A percentile compares a stretch with the other conserved stretches of the same genome.
Evolutionary conservation across 352 stramenopile genomes (phyloP).

Genomic region (Phytophthora ohioensis): DNA sequence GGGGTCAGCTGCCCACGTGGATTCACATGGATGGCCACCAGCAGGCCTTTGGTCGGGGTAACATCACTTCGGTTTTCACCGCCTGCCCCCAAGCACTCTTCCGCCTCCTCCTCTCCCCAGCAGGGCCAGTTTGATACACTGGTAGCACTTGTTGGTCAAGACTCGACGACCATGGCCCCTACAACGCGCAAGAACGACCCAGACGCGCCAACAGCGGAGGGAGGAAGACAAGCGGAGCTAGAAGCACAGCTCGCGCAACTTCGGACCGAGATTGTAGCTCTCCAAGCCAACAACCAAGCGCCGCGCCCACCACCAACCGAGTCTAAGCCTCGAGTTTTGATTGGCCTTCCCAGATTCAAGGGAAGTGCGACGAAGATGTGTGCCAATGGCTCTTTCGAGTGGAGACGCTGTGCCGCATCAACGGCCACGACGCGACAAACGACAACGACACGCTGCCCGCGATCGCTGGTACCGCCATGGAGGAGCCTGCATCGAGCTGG

Average conservation of each 20-base stretch:
- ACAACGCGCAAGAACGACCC: constrained; percentile 6
- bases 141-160: constrained; percentile 29
- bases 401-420: constrained; percentile 25
- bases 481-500: constrained; percentile 23
- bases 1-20: background rate
- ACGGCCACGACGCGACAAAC: constrained; percentile 8
- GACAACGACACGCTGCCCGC: constrained; percentile 4
- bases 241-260: too few species aligned
- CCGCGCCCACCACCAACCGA: background rate
- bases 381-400: constrained; percentile 30
- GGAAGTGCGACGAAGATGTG: constrained; percentile 22
- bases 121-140: constrained; percentile 12
- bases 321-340: constrained; percentile 15
- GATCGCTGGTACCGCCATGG: constrained; percentile 19
- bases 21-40: background rate
- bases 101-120: background rate
- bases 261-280: constrained; percentile 6
- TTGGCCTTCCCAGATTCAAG: constrained; percentile 15
- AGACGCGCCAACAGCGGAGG: background rate
- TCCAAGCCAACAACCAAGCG: constrained; percentile 1
- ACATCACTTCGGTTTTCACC: background rate
- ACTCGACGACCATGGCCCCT: constrained; percentile 13
- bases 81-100: background rate
- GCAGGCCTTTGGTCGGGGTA: background rate
- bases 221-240: background rate